Percentiles rank a stretch among this genome's conserved stretches.
Conservation (phyloP, 2,329 filamentous ascomycete species). For the Talaromyces islandicus region DNA sequence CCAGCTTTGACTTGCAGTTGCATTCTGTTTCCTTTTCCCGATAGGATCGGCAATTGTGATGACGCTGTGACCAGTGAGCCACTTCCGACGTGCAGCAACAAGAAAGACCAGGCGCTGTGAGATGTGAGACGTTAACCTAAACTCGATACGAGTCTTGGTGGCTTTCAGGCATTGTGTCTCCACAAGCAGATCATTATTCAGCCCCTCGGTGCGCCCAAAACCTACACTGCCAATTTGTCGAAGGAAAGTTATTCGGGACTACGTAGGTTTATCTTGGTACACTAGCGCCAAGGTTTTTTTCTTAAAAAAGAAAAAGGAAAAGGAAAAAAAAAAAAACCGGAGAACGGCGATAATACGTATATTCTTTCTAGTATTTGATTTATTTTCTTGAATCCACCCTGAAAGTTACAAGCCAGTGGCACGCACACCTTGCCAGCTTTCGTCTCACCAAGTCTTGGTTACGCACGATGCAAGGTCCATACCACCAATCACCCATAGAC, state of each 20-base stretch:
- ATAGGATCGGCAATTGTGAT: not conserved
- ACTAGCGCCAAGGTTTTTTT: not conserved
- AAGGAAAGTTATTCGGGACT: not conserved
- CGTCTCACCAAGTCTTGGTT: not conserved
- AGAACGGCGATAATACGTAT: not conserved
- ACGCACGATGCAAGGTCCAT: constrained; percentile 6
- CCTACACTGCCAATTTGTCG: not conserved
- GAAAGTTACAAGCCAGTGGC: not conserved
- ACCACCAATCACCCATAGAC: not conserved
- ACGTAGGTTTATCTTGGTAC: not conserved
- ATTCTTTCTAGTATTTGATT: not conserved
- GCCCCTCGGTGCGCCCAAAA: not conserved
- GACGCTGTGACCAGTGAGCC: not conserved
- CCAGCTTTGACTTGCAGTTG: not conserved
- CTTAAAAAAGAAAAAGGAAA: too few species aligned
- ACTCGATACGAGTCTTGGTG: not conserved
- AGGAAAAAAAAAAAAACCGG: not conserved
- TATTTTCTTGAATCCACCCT: not conserved
- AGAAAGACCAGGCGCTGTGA: not conserved
- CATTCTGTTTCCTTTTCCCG: not conserved
- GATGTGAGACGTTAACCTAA: not conserved
- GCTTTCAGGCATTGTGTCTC: not conserved
- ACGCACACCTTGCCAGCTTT: not conserved
- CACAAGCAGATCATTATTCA: not conserved
- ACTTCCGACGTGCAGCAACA: not conserved